Evolutionary conservation across 2,329 filamentous ascomycete species (phyloP), one percentile per base, ranked within the genome.

Genomic region (Botrytis aclada): DNA sequence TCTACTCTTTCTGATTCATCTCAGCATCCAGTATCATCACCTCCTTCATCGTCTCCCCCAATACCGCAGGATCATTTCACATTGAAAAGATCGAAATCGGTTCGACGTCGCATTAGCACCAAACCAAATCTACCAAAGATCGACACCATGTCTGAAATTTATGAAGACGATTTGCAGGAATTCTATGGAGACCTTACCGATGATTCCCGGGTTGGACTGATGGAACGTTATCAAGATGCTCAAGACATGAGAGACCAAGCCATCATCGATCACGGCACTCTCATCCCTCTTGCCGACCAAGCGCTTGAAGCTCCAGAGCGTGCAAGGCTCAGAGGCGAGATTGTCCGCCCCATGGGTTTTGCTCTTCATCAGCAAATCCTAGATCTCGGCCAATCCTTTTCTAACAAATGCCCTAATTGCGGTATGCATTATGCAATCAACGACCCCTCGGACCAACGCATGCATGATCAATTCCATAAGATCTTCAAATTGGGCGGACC

Each of bases 91-190:
- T 43, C 54, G n/a, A 76, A 67, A 66, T 29, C 56, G 20, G 32
- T 39, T 32, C 74, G 75, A 43, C 74, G 71, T 64, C 73, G 77
- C 32, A 72, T 79, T 25, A 76, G 73, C 4, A 76, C 77, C 14
- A 75, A 70, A 65, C 72, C 71, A 16, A 71, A 61, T 10, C 41
- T 73, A 14, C 72, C 73, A 29, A 60, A 62, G 29, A 47, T 65
- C 47, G 65, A 56, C 25, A 69, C 58, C 41, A 69, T 69, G 29
- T 70, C 60, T 62, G 62, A 74, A 25, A 45, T 66, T 29, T n/a
- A 45, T 54, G 34, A 70, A 20, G 25, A 45, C 10, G 32, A 64
- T 70, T 12, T 47, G 32, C 56, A 72, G 25, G 47, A 74, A 16
- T n/a, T 69, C 64, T 43, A 43, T 43, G 22, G 56, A 41, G 43